Evolutionary conservation across 2,329 filamentous ascomycete species (phyloP), one percentile per base, ranked within the genome.

Genomic region (Fusarium xylarioides): DNA sequence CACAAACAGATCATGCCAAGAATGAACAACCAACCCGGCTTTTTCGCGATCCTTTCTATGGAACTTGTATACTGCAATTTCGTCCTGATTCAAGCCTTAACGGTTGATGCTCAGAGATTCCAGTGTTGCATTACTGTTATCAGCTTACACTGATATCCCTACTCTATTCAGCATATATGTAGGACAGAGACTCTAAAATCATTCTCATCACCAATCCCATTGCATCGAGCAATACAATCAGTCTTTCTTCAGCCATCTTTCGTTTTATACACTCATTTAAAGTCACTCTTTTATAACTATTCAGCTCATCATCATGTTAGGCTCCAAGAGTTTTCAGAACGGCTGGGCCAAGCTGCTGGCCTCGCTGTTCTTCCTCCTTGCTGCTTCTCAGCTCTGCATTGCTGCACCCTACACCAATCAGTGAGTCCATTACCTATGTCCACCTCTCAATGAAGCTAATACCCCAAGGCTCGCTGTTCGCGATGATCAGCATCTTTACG

Each of bases 1-100:
- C 56, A 59, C 35, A 54, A 26, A 34, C 35, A 40, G 21, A 18
- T 40, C 35, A 34, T 54, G 46, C 35, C 46, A 59, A 59, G 56
- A 32, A 54, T 38, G 46, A 40, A 32, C 16, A 16, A 32, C 18
- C 18, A 59, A 19, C 59, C 52, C 59, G 40, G 40, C 59, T 59
- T 59, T 62, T 47, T 35, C 18, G 5, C 12, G 59, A 34, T 59
- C 42, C 59, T 46, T 62, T 59, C 52, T 59, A 59, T 63, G 59
- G 59, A 18, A 14, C 59, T 16, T 18, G 38, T 46, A 53, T 59
- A 59, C 59, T 59, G 59, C 19, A 59, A 59, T 63, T 28, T 63
- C 52, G 5, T 47, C 40, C 53, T 34, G 11, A 21, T 34, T 30
- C 32, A 26, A 32, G 26, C 40, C 8, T n/a, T 40, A 52, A 40